Evolutionary conservation across 306 rosid genomes (phyloP), one percentile per base, ranked within the genome.

Genomic region (Urtica urens): DNA sequence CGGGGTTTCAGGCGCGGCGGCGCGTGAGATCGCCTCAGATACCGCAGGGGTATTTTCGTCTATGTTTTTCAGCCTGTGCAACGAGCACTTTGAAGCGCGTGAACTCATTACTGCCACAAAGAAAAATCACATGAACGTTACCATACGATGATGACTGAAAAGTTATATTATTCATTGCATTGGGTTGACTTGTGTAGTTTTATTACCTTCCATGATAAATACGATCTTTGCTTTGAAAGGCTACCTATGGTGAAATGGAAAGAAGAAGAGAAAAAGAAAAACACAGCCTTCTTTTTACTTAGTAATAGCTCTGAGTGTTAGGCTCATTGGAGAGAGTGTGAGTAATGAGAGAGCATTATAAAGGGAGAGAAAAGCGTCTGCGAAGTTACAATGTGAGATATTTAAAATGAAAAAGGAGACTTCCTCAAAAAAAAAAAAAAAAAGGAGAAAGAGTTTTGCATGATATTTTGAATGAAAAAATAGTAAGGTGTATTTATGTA

Each of bases 1-100:
- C 15, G 94, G 97, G 23, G 94, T 84, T n/a, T 90, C 97, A 5
- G 87, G 94, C 17, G 40, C 40, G 65, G 79, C 1, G 17, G 68
- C 71, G 49, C 76, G 54, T 19, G 86, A 70, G 46, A 23, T 33
- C 18, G 63, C 50, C n/a, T 55, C 28, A 72, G 76, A 66, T 44
- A n/a, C 68, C 8, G 68, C 59, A 30, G 83, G 64, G 49, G 66
- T 63, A 54, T 77, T 77, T 70, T 90, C 97, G 30, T 84, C 95
- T 58, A 84, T 84, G 68, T 77, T 85, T 65, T 79, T 80, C 48
- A 81, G 70, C 68, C 58, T 67, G 44, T 53, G 62, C 55, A 63
- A 65, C n/a, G 79, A 58, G 73, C 83, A 65, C 51, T 72, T 81
- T 52, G 82, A 17, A 26, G 50, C 57, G 40, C 65, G 69, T 19